Evolutionary conservation across 345 rosid species (phyloP).

Genomic region (Geranium brycei): DNA sequence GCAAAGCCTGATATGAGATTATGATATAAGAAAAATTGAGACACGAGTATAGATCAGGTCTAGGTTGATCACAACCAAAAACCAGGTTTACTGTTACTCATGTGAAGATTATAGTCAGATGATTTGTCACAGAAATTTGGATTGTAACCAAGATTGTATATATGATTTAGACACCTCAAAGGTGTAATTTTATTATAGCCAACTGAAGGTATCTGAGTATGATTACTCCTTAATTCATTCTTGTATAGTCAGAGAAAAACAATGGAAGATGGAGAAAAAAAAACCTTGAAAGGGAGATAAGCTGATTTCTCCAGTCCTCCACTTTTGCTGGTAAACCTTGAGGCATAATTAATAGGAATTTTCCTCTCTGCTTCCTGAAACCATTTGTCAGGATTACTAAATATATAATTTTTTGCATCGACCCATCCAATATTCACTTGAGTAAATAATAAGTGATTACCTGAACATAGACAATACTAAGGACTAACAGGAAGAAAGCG

Average conservation of each 20-base stretch:
- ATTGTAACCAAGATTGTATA: not conserved
- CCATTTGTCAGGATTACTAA: constrained; percentile 17
- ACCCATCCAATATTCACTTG: constrained; percentile 5
- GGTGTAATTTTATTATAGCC: not conserved
- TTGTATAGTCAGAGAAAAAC: not conserved
- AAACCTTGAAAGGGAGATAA: constrained; percentile 87
- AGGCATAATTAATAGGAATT: constrained; percentile 92
- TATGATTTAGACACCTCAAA: not conserved
- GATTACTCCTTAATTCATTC: not conserved
- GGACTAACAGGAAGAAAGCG: constrained; percentile 70
- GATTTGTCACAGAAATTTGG: not conserved
- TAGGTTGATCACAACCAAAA: not conserved
- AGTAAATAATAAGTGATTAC: constrained; percentile 26
- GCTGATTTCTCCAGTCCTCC: constrained; percentile 88
- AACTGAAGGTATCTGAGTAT: not conserved
- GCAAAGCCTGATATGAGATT: too few species aligned
- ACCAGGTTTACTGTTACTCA: not conserved
- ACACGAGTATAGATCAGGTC: too few species aligned
- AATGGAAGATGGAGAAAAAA: constrained; percentile 8
- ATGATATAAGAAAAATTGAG: too few species aligned
- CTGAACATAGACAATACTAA: constrained; percentile 96
- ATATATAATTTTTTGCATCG: constrained; percentile 14
- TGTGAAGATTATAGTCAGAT: not conserved
- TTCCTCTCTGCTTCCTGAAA: constrained; percentile 99
- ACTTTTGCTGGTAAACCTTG: constrained; percentile 68